Base-by-base conservation (phyloP, 208 protist species). In the Tetramitus jugosus region DNA sequence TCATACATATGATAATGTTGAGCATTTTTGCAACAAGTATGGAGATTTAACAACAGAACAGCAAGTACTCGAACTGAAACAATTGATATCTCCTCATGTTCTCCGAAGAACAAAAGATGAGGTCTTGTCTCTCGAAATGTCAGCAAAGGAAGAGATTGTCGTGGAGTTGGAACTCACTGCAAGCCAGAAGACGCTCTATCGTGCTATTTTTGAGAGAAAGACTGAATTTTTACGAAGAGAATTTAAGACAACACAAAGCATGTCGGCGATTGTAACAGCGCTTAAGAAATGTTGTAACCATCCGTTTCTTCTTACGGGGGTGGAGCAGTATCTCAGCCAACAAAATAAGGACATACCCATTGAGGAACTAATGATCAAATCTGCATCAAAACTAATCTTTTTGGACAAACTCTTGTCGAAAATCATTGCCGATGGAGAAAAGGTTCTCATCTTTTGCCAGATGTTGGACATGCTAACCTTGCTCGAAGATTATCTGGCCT, bases 341-440 rank as follows among this genome's bases (percentile, higher is more conserved):
- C n/a, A 14, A 56, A 80, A 0, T 42, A 84, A 33, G 61, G 65
- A 23, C 20, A 60, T 26, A n/a, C n/a, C n/a, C n/a, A n/a, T 7
- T 33, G 56, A 62, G 29, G 26, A 62, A n/a, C 17, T 23, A 7
- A n/a, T 67, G 29, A 67, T 91, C 45, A 65, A 83, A 62, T 78
- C 72, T 2, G 76, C 76, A 37, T 86, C 81, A 3, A 98, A 98
- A 81, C 90, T 98, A 83, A 81, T 90, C 20, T 86, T 97, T 42
- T 86, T 98, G 17, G 93, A 96, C 84, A 90, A 92, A 65, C 79
- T 97, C 17, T 82, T 98, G 43, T 82, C 86, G 39, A 79, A 83
- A 52, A 86, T 97, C n/a, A 86, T 87, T 43, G 80, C 65, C 14
- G 82, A 90, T 39, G 90, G 90, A 2, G 92, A 88, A 71, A 90